These are phyloP conservation scores for Nelumbo lutea DNA, from an alignment of 164 flowering plant genomes.

Conservation along the genomic window DNA sequence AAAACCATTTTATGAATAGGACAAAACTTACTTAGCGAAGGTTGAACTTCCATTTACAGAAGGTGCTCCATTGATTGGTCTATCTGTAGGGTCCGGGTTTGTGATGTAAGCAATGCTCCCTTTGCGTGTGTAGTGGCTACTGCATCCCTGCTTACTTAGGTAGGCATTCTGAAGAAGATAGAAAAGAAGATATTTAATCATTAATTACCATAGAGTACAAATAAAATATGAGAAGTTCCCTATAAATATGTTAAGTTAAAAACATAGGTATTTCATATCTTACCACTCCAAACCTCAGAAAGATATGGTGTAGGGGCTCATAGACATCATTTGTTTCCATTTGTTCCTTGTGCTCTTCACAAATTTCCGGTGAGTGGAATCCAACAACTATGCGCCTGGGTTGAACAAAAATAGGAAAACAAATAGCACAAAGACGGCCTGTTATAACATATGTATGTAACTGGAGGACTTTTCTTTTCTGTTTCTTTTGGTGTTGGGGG, in stretches of 20 bases:
- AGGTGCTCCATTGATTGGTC: constrained; percentile 10
- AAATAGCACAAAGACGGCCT: background rate
- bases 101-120: constrained; percentile 34
- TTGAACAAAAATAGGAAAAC: constrained; percentile 13
- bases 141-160: constrained; percentile 42
- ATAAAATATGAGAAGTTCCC: too few relatives aligned
- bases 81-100: constrained; percentile 18
- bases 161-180: constrained; percentile 44
- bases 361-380: constrained; percentile 36
- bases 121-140: constrained; percentile 15
- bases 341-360: constrained; percentile 20
- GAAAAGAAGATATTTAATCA: background rate
- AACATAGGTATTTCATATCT: constrained; percentile 9
- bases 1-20: background rate
- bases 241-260: too few relatives aligned
- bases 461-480: too few relatives aligned
- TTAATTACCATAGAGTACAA: too few relatives aligned
- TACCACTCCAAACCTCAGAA: constrained; percentile 55
- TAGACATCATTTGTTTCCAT: constrained; percentile 13
- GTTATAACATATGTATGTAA: too few relatives aligned
- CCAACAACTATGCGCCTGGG: constrained; percentile 59
- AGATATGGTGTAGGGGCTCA: constrained; percentile 32
- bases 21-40: constrained; percentile 14
- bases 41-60: constrained; percentile 14
- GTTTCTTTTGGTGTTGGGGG: too few relatives aligned